Evolutionary conservation across 2,329 filamentous ascomycete genomes (phyloP), one percentile per base, ranked within the genome.

Genomic region (Xylaria sp.): DNA sequence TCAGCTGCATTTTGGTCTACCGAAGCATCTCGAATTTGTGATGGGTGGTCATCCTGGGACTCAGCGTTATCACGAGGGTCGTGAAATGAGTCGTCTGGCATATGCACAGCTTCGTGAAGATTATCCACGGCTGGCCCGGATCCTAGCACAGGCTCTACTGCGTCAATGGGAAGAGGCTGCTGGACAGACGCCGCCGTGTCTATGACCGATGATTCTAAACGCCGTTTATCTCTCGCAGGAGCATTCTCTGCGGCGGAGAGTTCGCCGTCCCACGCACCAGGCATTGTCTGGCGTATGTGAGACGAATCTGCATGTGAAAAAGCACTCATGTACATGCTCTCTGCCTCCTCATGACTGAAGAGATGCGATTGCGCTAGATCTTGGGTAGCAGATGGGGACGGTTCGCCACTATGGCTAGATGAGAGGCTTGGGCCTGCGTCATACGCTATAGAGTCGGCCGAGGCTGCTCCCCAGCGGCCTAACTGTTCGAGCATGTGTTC

Each of bases 271-370:
- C 87, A 89, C 5, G 81, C 81, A 6, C 87, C 87, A 1, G 87
- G 87, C 83, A 89, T 88, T 3, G 74, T 70, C 23, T 73, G 73
- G 18, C 60, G 75, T 20, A 77, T 46, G 50, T 75, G 76, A 10
- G 80, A 77, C 1, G 77, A 76, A 41, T 57, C 31, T 28, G 81
- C 78, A 31, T 86, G 81, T 1, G 89, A 91, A 61, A 91, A 87
- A 1, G 89, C 89, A 71, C 89, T 95, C 90, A 94, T 91, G 75
- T 96, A 97, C 90, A 97, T 92, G 78, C 93, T 96, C 76, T 93
- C 90, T 0, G 92, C 92, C 71, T 95, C 92, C 70, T 94, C 91
- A 67, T 94, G 92, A 44, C 88, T 93, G 76, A 92, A 95, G 1
- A 94, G 76, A 50, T 88, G 90, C 5, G 93, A 95, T 70, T 88